Evolutionary conservation across 768 basidiomycete species (phyloP), one percentile per base, ranked within the genome.

Genomic region (Xerocomus spinulosus): DNA sequence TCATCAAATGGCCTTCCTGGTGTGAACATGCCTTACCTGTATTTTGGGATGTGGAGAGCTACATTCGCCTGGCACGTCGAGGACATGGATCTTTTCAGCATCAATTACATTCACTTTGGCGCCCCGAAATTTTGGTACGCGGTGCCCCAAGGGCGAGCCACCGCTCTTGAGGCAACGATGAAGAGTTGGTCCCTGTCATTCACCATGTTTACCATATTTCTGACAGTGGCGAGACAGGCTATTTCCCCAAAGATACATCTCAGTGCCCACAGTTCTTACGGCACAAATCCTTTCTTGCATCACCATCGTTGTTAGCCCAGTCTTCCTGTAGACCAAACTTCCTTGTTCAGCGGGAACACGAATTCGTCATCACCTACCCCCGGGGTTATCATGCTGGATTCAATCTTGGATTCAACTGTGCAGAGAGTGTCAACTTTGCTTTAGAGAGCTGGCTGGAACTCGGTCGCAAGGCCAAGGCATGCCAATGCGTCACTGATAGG

Each of bases 1-100:
- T 75, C 82, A 7, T 70, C 74, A 32, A 79, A 84, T 44, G 80
- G 84, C 33, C 72, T 99, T 23, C 94, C 95, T 1, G 96, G 96
- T 9, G 96, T 99, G 40, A 98, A 98, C 61, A 86, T 92, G 3
- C 95, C 95, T 0, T 98, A 98, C 64, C 79, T 98, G 2, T 98
- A 98, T 68, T 98, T 94, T 64, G 96, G 96, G 54, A 98, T 97
- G 94, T 99, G 96, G 96, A 77, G 93, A 42, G 95, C 95, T 20
- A 92, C 92, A 0, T 98, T 98, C 68, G 91, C 93, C 0, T 99
- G 96, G 95, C 96, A 99, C 59, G 96, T 99, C 40, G 96, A 99
- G 68, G 96, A 99, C 67, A 96, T 97, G 90, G 96, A 99, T 62
- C 76, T 99, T 1, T 97, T 95, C 69, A 94, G 92, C 48, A 98